Conservation (phyloP, 2,329 filamentous ascomycete species). For the Thelonectria blattea region DNA sequence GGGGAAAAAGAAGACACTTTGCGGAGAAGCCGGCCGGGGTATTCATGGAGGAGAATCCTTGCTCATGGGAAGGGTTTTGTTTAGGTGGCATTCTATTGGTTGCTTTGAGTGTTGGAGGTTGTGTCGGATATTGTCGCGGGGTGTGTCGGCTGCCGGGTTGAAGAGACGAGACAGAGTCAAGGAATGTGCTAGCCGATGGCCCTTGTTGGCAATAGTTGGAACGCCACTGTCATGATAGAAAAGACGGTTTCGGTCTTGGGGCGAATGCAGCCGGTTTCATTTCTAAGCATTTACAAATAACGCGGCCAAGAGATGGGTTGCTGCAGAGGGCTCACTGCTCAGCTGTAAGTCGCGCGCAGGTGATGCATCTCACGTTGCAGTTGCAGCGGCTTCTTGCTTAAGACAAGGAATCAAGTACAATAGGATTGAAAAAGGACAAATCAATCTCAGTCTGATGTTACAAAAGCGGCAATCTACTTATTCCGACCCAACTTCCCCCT, state of each 20-base stretch:
- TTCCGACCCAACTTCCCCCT: background rate
- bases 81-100: background rate
- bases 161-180: background rate
- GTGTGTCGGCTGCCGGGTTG: background rate
- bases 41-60: background rate
- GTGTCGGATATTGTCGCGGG: background rate
- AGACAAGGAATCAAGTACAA: too few species aligned
- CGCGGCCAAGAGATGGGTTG: background rate
- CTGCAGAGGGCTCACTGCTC: background rate
- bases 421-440: too few species aligned
- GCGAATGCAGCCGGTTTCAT: background rate
- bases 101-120: background rate
- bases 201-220: background rate
- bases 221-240: background rate
- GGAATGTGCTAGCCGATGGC: too few species aligned
- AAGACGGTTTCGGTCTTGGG: too few species aligned
- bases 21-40: background rate
- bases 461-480: background rate
- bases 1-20: background rate
- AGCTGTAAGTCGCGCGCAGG: background rate
- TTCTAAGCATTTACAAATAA: background rate
- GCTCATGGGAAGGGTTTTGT: background rate
- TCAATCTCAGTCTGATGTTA: background rate
- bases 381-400: too few species aligned
- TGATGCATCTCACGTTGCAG: too few species aligned